Conservation (phyloP, 2,329 filamentous ascomycete species). For the Fusarium annulatum region DNA sequence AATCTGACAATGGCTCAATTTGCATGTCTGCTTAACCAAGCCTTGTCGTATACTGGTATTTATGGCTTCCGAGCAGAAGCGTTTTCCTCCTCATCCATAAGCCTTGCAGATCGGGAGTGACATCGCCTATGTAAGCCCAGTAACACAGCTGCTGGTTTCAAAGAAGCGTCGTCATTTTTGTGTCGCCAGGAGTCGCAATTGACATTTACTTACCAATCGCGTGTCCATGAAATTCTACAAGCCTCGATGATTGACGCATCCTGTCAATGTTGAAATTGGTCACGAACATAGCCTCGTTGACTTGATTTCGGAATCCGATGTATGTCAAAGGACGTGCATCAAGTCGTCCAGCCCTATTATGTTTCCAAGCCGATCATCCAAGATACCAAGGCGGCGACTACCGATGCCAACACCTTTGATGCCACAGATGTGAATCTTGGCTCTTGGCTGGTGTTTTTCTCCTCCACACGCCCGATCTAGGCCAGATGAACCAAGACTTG, state of each 20-base stretch:
- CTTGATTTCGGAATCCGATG: conserved; percentile 9
- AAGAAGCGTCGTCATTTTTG: conserved; percentile 1
- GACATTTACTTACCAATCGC: not conserved
- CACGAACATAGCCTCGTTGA: not conserved
- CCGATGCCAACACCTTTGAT: conserved; percentile 26
- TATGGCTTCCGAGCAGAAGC: not conserved
- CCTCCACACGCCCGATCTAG: not conserved
- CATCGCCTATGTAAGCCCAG: conserved; percentile 4
- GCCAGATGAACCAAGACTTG: not conserved
- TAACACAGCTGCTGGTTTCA: conserved; percentile 1
- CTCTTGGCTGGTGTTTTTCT: conserved; percentile 16
- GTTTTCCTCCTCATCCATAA: not conserved
- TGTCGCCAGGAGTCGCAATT: not conserved
- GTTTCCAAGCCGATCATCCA: conserved; percentile 19
- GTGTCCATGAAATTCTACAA: conserved; percentile 1
- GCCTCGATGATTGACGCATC: conserved; percentile 26
- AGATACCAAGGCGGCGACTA: conserved; percentile 30
- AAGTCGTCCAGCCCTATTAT: conserved; percentile 12
- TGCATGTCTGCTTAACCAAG: not conserved
- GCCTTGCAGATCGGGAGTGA: not conserved
- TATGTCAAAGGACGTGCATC: not conserved
- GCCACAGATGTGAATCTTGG: conserved; percentile 15
- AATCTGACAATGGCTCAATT: not conserved
- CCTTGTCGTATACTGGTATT: not conserved
- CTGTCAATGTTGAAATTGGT: not conserved